Evolutionary conservation across 2,329 filamentous ascomycete species (phyloP).

Genomic region (Aspergillus neoniger): DNA sequence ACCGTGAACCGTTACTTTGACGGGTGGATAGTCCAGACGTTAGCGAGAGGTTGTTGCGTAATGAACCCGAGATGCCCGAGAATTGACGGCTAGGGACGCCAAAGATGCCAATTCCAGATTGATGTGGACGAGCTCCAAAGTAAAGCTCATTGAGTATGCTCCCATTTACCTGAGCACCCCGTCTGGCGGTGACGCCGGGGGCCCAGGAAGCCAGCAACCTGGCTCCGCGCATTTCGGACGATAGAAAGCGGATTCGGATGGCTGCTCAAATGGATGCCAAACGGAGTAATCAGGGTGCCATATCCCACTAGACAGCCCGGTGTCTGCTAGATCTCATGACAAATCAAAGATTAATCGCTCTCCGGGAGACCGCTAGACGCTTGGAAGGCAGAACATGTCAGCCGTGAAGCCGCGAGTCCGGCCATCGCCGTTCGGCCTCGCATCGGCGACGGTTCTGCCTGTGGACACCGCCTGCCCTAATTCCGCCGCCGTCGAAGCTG

Average conservation of each 20-base stretch:
- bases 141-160: slow-evolving; percentile 23
- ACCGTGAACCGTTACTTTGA: slow-evolving; percentile 17
- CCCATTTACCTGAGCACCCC: slow-evolving; percentile 24
- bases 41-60: slow-evolving; percentile 23
- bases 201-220: slow-evolving; percentile 40
- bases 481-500: slow-evolving; percentile 29
- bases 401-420: slow-evolving; percentile 16
- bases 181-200: slow-evolving; percentile 32
- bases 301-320: slow-evolving; percentile 28
- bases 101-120: slow-evolving; percentile 4
- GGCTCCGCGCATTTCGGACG: slow-evolving; percentile 46
- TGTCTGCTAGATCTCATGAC: slow-evolving; percentile 22
- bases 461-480: slow-evolving; percentile 26
- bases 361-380: slow-evolving; percentile 4
- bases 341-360: slow-evolving; percentile 11
- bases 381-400: background rate
- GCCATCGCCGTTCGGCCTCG: slow-evolving; percentile 19
- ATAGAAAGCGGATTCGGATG: slow-evolving; percentile 25
- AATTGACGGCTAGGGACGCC: slow-evolving; percentile 24
- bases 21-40: slow-evolving; percentile 19
- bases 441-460: slow-evolving; percentile 31
- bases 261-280: slow-evolving; percentile 30
- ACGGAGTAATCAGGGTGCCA: slow-evolving; percentile 31
- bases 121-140: slow-evolving; percentile 10
- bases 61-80: slow-evolving; percentile 25